Percentiles rank a stretch among this genome's conserved stretches.
Evolutionary conservation across 176 grass and related monocot genomes (phyloP).

Genomic region (Dendrocalamus sinicus): DNA sequence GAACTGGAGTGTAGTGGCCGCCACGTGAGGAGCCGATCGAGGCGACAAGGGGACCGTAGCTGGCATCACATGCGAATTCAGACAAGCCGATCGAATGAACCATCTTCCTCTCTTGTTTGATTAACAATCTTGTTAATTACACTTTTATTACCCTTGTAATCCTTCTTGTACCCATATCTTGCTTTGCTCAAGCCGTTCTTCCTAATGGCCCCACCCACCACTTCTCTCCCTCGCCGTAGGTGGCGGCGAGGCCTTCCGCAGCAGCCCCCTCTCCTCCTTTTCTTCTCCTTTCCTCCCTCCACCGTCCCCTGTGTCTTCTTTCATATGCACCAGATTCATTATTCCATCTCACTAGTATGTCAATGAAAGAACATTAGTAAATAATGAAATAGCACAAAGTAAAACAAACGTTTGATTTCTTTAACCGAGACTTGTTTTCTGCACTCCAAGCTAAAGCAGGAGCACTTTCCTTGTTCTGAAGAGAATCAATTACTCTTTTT

Average conservation of each 20-base stretch:
- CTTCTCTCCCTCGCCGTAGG: too few species aligned
- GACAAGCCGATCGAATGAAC: neutral
- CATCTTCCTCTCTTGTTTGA: neutral
- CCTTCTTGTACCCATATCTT: neutral
- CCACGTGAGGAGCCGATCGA: constrained; percentile 3
- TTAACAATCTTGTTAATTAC: neutral
- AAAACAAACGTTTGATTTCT: constrained; percentile 10
- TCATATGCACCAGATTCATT: too few species aligned
- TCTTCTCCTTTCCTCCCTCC: too few species aligned
- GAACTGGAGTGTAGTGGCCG: constrained; percentile 15
- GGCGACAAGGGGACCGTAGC: constrained; percentile 16
- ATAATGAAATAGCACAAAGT: neutral
- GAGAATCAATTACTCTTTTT: constrained; percentile 89
- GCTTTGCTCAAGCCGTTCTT: neutral
- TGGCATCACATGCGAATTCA: constrained; percentile 27
- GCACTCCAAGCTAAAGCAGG: constrained; percentile 93
- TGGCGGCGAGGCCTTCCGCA: too few species aligned
- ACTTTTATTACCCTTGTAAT: neutral
- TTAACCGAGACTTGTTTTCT: constrained; percentile 87
- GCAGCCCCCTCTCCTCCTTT: too few species aligned
- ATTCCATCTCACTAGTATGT: neutral
- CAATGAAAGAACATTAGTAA: neutral
- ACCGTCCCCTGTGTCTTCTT: too few species aligned
- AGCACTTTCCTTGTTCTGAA: constrained; percentile 80
- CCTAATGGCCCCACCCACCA: neutral